Percentiles rank a stretch among this genome's conserved stretches.
Conservation (phyloP, 2,329 filamentous ascomycete genomes). For the Xylariaceae sp. region DNA sequence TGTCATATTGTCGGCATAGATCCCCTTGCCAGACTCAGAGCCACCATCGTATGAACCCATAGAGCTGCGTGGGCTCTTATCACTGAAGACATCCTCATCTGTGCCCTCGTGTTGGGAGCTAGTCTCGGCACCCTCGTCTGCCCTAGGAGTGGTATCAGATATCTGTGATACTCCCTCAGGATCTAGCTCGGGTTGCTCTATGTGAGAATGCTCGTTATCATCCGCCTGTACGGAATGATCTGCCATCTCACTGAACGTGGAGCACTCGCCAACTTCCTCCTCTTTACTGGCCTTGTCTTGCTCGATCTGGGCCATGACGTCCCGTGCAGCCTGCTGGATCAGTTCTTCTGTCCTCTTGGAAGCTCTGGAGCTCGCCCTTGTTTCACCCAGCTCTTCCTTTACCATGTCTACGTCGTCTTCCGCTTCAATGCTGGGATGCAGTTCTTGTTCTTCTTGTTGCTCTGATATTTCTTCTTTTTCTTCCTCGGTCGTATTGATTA, state of each 20-base stretch:
- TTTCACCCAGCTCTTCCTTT: slow-evolving; percentile 6
- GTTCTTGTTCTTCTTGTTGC: slow-evolving; percentile 9
- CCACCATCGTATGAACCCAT: slow-evolving; percentile 55
- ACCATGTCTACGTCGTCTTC: slow-evolving; percentile 23
- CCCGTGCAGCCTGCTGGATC: slow-evolving; percentile 59
- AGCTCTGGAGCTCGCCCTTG: slow-evolving; percentile 20
- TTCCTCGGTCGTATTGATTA: neutral
- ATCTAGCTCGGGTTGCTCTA: slow-evolving; percentile 33
- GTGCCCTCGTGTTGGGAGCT: slow-evolving; percentile 56
- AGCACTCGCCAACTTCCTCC: slow-evolving; percentile 37
- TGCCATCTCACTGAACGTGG: slow-evolving; percentile 41
- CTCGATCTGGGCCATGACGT: slow-evolving; percentile 56
- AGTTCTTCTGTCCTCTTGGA: slow-evolving; percentile 56
- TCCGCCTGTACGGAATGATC: slow-evolving; percentile 38
- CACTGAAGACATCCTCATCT: slow-evolving; percentile 65
- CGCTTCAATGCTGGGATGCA: slow-evolving; percentile 35
- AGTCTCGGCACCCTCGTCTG: slow-evolving; percentile 48
- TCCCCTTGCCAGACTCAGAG: slow-evolving; percentile 40
- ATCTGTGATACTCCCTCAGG: slow-evolving; percentile 24
- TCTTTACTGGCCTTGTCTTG: slow-evolving; percentile 38
- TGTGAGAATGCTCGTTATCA: slow-evolving; percentile 38
- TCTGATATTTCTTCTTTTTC: neutral
- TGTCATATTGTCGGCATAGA: slow-evolving; percentile 41
- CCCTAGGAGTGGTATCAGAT: slow-evolving; percentile 20
- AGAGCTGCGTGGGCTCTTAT: slow-evolving; percentile 62